Evolutionary conservation across 2,329 filamentous ascomycete genomes (phyloP).

Genomic region (Ophiostoma australiae): DNA sequence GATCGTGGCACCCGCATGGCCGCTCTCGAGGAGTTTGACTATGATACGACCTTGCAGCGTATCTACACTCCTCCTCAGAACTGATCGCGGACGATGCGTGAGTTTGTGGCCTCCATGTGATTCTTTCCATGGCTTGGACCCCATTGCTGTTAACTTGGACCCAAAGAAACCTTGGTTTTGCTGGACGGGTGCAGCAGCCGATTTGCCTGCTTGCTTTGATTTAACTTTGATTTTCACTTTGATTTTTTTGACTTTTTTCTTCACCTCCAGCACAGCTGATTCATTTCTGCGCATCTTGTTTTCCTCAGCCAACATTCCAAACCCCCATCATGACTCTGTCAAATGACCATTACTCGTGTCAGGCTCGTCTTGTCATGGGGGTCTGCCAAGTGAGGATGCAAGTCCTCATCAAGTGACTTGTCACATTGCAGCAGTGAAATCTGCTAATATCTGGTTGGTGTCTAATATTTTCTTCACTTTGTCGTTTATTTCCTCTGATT

Average conservation of each 20-base stretch:
- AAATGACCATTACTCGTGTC: background rate
- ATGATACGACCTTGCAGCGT: conserved; percentile 41
- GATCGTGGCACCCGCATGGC: conserved; percentile 75
- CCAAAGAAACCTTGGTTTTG: conserved; percentile 13
- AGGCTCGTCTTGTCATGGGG: background rate
- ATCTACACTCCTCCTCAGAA: conserved; percentile 29
- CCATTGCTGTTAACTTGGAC: conserved; percentile 17
- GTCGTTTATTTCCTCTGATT: background rate
- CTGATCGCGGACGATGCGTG: conserved; percentile 22
- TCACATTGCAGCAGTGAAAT: conserved; percentile 4
- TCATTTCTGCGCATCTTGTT: background rate
- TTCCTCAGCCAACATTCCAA: background rate
- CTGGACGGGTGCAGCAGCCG: conserved; percentile 5
- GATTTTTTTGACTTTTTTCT: conserved; percentile 7
- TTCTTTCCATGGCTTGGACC: background rate
- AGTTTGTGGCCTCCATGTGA: background rate
- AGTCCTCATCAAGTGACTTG: background rate
- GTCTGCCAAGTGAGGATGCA: background rate
- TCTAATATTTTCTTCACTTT: background rate
- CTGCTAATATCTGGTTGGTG: background rate
- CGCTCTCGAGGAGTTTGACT: conserved; percentile 59
- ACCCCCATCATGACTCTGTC: background rate
- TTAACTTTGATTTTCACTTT: conserved; percentile 9
- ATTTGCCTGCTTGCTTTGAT: conserved; percentile 17
- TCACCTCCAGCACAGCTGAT: background rate